Evolutionary conservation across 2,329 filamentous ascomycete genomes (phyloP).

Genomic region (Atkinsonella hypoxylon): DNA sequence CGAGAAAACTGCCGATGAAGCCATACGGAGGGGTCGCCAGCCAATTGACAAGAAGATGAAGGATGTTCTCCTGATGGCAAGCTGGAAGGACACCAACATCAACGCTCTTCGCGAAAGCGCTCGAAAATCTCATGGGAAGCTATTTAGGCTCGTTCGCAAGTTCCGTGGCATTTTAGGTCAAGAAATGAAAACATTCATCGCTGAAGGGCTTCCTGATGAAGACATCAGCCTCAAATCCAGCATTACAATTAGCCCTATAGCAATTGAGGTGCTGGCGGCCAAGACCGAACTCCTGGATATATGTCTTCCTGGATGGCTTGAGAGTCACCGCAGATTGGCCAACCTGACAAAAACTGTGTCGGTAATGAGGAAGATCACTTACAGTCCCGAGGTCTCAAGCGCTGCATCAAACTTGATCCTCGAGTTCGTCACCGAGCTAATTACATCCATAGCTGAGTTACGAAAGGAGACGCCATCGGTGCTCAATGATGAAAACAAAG

Average conservation of each 20-base stretch:
- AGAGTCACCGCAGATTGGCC: slow-evolving; percentile 52
- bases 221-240: slow-evolving; percentile 11
- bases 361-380: slow-evolving; percentile 59
- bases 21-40: slow-evolving; percentile 54
- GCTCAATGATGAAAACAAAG: slow-evolving; percentile 81
- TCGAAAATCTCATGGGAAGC: slow-evolving; percentile 76
- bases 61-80: slow-evolving; percentile 83
- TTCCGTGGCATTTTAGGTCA: slow-evolving; percentile 71
- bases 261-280: slow-evolving; percentile 7
- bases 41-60: slow-evolving; percentile 85
- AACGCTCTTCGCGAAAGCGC: slow-evolving; percentile 80
- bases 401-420: slow-evolving; percentile 49
- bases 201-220: slow-evolving; percentile 46
- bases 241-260: neutral
- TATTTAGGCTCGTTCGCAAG: slow-evolving; percentile 84
- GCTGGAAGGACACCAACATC: slow-evolving; percentile 98
- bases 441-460: slow-evolving; percentile 57
- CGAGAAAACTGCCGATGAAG: slow-evolving; percentile 50
- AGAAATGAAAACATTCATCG: slow-evolving; percentile 55
- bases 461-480: slow-evolving; percentile 70
- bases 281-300: slow-evolving; percentile 13
- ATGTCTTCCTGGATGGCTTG: slow-evolving; percentile 25
- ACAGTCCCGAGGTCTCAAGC: slow-evolving; percentile 37
- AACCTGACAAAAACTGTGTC: slow-evolving; percentile 57
- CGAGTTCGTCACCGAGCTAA: slow-evolving; percentile 56